These are phyloP conservation scores for Aspergillus tubingensis DNA, from an alignment of 2,329 filamentous ascomycete species.

Conservation along the genomic window DNA sequence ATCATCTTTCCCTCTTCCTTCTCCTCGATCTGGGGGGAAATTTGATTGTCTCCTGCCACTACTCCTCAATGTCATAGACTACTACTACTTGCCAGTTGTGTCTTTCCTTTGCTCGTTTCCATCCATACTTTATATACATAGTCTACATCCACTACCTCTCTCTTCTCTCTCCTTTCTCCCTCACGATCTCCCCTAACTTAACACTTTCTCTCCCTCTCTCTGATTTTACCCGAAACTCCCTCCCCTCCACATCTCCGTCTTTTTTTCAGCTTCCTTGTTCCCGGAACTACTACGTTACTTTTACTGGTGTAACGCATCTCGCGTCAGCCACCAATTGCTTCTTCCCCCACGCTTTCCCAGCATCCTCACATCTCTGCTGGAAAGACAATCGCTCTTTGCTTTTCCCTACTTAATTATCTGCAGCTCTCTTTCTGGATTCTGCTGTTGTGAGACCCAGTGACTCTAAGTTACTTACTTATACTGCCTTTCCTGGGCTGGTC, in stretches of 20 bases:
- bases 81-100: too few species aligned
- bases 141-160: too few species aligned
- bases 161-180: too few species aligned
- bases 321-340: constrained; percentile 21
- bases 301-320: constrained; percentile 6
- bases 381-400: constrained; percentile 13
- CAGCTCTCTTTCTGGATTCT: background rate
- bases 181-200: too few species aligned
- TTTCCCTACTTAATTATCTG: constrained; percentile 16
- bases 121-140: too few species aligned
- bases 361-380: constrained; percentile 4
- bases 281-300: background rate
- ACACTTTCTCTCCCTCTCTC: background rate
- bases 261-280: background rate
- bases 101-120: too few species aligned
- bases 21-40: background rate
- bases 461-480: too few species aligned
- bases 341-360: constrained; percentile 14
- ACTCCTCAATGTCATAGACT: too few species aligned
- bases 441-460: background rate
- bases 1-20: background rate
- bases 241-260: background rate
- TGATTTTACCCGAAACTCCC: background rate
- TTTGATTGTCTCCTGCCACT: too few species aligned
- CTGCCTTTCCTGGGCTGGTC: background rate